Base-by-base conservation (phyloP, 1,139 yeast species). In the Suhomyces panamericanus region DNA sequence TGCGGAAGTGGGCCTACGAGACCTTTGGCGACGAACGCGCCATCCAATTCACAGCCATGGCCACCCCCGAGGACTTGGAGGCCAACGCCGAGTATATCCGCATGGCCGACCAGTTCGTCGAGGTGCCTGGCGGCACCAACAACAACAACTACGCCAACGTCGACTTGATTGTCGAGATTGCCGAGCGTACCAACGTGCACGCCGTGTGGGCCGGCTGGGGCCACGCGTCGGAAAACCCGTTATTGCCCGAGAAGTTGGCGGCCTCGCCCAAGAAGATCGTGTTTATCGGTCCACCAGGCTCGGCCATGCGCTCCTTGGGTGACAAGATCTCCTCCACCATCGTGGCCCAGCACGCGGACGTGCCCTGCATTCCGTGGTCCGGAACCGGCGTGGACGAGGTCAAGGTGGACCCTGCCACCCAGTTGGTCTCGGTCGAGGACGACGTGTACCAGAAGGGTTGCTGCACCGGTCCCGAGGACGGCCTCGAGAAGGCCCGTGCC, bases 171-270 rank as follows among this genome's bases (percentile, higher is more conserved):
- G 97, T 93, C 41, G 99, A 93, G 62, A 77, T 93, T 46, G 99
- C 99, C 35, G 99, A 93, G 73, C 85, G 97, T 72, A 85, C 96
- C 42, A 81, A 89, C 54, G 98, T 87, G 47, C 96, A 93, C 65
- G 99, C 99, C 22, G 99, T 93, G 49, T 93, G 99, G 99, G 99
- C 99, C 30, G 99, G 99, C 57, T 87, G 98, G 98, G 99, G 99
- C 58, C 99, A 95, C 66, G 99, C 99, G 32, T 88, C 96, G 20
- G 99, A 93, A 72, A 93, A 95, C 70, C 99, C 99, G 14, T 69
- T 77, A 48, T 80, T 93, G 55, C 99, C 99, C 36, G 99, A 93
- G 69, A 83, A 80, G 65, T 77, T 93, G 66, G 97, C 98, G 16
- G 85, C 87, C 27, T 88, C 96, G 14, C 90, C 91, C 46, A 86